Conservation (phyloP, 1,139 yeast genomes). For the Lodderomyces parapsilosis region DNA sequence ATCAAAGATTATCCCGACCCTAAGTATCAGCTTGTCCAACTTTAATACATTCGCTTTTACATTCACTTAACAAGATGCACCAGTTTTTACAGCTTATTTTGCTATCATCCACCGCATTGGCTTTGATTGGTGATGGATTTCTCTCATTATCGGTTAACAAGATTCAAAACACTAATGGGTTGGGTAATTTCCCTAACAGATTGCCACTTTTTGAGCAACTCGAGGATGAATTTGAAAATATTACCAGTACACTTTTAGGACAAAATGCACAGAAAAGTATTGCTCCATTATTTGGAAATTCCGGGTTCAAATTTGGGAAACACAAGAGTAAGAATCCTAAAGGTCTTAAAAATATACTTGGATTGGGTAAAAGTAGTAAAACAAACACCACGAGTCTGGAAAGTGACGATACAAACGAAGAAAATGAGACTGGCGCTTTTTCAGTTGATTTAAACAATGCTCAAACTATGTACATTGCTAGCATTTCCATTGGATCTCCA, state of each 20-base stretch:
- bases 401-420: neutral
- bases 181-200: slow-evolving; percentile 3
- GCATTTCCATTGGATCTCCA: slow-evolving; percentile 36
- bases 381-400: neutral
- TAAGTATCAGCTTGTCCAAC: no score
- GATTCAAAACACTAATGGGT: slow-evolving; percentile 3
- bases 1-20: neutral
- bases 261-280: neutral
- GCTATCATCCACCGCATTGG: slow-evolving; percentile 8
- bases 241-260: neutral
- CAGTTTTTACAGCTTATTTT: neutral
- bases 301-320: neutral
- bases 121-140: slow-evolving; percentile 11
- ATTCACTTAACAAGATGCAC: neutral
- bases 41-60: neutral
- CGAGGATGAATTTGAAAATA: slow-evolving; percentile 5
- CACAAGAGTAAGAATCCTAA: neutral
- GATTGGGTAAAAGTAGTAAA: neutral
- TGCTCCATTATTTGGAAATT: slow-evolving; percentile 7
- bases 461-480: slow-evolving; percentile 23
- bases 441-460: slow-evolving; percentile 11
- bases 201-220: slow-evolving; percentile 2
- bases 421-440: slow-evolving; percentile 10
- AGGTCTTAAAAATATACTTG: neutral
- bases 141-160: slow-evolving; percentile 10